Evolutionary conservation across 495 filamentous ascomycete species (phyloP), one percentile per base, ranked within the genome.

Genomic region (Chlorociboria aeruginascens): DNA sequence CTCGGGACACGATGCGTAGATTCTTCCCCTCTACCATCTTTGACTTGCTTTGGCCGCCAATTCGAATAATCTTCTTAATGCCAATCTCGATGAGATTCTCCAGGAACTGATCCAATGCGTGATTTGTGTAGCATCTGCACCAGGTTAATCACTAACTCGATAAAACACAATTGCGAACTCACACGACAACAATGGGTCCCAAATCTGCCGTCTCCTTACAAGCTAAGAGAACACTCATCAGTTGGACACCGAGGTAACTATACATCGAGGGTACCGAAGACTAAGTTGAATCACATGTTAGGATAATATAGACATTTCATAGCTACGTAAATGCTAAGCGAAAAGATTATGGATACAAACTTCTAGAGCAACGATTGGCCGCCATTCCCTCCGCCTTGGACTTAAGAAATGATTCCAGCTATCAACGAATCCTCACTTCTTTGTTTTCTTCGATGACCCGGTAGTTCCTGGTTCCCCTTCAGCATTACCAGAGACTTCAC

Each of bases 81-180:
- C 69, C 71, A 16, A 73, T 60, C 1, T 72, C 57, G 14, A 59
- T 48, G 33, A 85, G 72, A 8, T 83, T 76, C 2, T 66, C 64
- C 11, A 97, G 69, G 3, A 95, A 65, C 56, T 95, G 89, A 55
- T 97, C 89, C 1, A 96, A 64, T 0, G 90, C 89, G 63, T 97
- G 88, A 52, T 97, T 97, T 3, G 90, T 95, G 53, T 95, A 51
- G 36, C 55, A 57, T 4, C 52, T 55, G 13, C 36, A 38, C 12
- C 17, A 29, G 30, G 35, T 52, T 34, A 52, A 28, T 31, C 34
- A 40, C 20, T 47, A 31, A 35, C 6, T 50, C 1, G 3, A 1
- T 7, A 48, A 40, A 2, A 35, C 1, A 48, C 1, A 20, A 7
- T 6, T 30, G 20, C 9, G 28, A 40, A 30, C 49, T 51, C 48